Percentiles rank a stretch among this genome's conserved stretches.
Conservation (phyloP, 2,329 filamentous ascomycete genomes). For the Cadophora sp. region DNA sequence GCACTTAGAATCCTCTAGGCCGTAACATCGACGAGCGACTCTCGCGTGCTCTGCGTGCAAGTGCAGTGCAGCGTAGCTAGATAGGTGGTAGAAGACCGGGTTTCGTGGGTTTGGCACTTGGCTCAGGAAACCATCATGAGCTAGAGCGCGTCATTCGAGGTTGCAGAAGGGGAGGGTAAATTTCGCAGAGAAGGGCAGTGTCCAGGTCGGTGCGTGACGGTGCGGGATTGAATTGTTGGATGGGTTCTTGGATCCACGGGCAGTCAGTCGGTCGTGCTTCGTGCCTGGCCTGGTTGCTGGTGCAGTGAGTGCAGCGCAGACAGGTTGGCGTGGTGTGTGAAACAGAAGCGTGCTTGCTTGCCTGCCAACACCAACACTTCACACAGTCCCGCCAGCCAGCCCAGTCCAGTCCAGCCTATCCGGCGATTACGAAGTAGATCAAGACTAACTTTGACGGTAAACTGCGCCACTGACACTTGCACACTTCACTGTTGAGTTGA, state of each 20-base stretch:
- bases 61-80: constrained; percentile 20
- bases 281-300: constrained; percentile 14
- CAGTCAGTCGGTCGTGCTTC: constrained; percentile 10
- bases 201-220: not conserved
- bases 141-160: constrained; percentile 29
- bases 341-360: not conserved
- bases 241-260: not conserved
- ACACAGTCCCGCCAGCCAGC: not conserved
- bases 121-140: constrained; percentile 41
- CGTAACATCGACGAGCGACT: constrained; percentile 36
- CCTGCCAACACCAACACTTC: not conserved
- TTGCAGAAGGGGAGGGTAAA: constrained; percentile 1
- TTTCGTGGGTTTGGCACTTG: not conserved
- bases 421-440: not conserved
- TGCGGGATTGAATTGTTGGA: constrained; percentile 3
- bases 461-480: constrained; percentile 2
- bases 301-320: too few species aligned
- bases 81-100: not conserved
- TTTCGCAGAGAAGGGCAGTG: constrained; percentile 18
- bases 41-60: constrained; percentile 33
- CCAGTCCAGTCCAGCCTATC: not conserved
- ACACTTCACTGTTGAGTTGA: not conserved
- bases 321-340: not conserved
- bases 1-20: constrained; percentile 36
- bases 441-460: not conserved